Conservation (phyloP, 78 protist genomes). For the Creolimax fragrantissima region DNA sequence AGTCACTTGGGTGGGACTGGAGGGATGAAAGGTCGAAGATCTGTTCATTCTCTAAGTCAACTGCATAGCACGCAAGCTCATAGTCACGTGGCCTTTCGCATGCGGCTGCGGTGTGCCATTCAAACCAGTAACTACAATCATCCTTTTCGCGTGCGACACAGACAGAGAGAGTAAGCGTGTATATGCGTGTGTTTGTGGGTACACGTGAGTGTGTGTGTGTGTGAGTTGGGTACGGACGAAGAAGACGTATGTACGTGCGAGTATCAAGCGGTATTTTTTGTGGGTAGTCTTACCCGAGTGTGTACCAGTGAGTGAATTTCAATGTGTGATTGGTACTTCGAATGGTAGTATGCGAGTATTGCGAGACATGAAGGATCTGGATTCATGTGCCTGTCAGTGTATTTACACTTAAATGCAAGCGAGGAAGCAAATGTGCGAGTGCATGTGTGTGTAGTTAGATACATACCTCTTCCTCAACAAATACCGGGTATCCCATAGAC, state of each 20-base stretch:
- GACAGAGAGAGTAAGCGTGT: background rate
- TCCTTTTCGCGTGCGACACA: no score
- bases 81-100: background rate
- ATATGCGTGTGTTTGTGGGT: background rate
- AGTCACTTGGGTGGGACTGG: background rate
- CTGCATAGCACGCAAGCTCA: background rate
- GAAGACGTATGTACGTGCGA: no score
- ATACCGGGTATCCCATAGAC: background rate
- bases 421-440: background rate
- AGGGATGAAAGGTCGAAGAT: background rate
- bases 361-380: no score
- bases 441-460: background rate
- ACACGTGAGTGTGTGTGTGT: no score
- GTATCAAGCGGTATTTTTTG: no score
- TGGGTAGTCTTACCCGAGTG: no score
- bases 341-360: no score
- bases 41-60: background rate
- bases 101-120: background rate
- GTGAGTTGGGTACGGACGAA: no score
- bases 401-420: background rate
- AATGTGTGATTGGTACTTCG: no score
- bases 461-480: background rate
- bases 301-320: no score
- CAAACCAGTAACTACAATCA: background rate
- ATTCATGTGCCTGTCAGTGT: background rate